Conservation (phyloP, 441 rosid species). For the Euphorbia celastroides region DNA sequence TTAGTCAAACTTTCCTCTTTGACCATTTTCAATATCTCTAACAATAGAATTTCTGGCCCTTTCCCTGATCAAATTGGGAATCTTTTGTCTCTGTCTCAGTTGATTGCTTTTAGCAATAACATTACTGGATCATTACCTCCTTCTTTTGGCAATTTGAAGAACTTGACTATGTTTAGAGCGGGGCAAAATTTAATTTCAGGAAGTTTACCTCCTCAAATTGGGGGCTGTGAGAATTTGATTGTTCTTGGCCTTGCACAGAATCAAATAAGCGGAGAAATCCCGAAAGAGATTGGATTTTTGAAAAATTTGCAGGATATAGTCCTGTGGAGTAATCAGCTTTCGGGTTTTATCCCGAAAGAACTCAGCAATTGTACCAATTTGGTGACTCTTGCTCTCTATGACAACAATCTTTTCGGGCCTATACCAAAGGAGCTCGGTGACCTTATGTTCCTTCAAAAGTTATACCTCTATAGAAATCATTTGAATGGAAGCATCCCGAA, state of each 20-base stretch:
- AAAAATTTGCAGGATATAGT: conserved; percentile 52
- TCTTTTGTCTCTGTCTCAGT: conserved; percentile 54
- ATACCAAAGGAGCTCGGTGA: conserved; percentile 67
- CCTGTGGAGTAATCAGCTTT: conserved; percentile 69
- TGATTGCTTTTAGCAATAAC: conserved; percentile 70
- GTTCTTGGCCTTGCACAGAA: conserved; percentile 93
- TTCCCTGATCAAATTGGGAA: conserved; percentile 66
- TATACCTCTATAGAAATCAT: conserved; percentile 68
- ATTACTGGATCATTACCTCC: conserved; percentile 63
- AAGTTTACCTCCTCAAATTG: conserved; percentile 63
- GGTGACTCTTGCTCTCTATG: conserved; percentile 62
- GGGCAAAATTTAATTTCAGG: conserved; percentile 91
- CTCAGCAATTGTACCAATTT: conserved; percentile 63
- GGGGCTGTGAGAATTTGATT: conserved; percentile 57
- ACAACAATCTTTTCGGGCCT: conserved; percentile 62
- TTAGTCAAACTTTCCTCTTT: conserved; percentile 46
- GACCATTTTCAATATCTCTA: conserved; percentile 47
- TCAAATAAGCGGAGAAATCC: conserved; percentile 54
- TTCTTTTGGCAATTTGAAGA: conserved; percentile 67
- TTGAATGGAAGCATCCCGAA: conserved; percentile 76
- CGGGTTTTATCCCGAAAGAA: conserved; percentile 70
- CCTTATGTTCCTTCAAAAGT: conserved; percentile 37
- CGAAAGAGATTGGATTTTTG: conserved; percentile 71
- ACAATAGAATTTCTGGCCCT: conserved; percentile 73
- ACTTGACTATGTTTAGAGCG: conserved; percentile 55